Percentiles rank a stretch among this genome's conserved stretches.
These are phyloP conservation scores for Globisporangium perplexum DNA, from an alignment of 352 stramenopile genomes.

Conservation along the genomic window DNA sequence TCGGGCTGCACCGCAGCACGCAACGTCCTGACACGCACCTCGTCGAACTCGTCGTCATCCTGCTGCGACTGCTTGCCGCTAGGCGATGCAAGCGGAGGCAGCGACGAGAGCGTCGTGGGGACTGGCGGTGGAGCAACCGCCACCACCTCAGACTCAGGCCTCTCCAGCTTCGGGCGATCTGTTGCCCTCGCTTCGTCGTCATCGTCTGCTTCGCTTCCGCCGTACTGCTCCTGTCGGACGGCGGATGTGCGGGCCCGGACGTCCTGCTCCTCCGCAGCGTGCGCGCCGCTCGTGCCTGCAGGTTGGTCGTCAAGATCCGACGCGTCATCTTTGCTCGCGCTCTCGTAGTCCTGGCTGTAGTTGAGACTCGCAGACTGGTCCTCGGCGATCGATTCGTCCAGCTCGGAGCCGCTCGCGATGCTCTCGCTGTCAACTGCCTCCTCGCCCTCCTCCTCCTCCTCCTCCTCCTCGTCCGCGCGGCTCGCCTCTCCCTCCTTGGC, in stretches of 20 bases:
- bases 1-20: neutral
- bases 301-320: neutral
- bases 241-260: neutral
- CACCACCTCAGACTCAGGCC: conserved; percentile 3
- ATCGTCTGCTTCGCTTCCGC: conserved; percentile 16
- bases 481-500: conserved; percentile 7
- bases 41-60: conserved; percentile 54
- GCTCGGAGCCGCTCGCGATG: conserved; percentile 44
- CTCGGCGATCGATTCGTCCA: conserved; percentile 45
- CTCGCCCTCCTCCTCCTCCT: conserved; percentile 32
- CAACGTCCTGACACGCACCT: conserved; percentile 17
- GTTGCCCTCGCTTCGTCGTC: conserved; percentile 11
- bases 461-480: conserved; percentile 26
- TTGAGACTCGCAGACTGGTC: conserved; percentile 19
- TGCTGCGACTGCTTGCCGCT: conserved; percentile 3
- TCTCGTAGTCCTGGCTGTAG: conserved; percentile 23
- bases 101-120: conserved; percentile 15
- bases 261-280: conserved; percentile 3
- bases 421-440: conserved; percentile 42
- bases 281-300: neutral
- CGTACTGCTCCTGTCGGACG: conserved; percentile 6
- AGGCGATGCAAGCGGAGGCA: conserved; percentile 14
- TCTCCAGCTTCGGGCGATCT: neutral
- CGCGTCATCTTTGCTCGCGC: conserved; percentile 21
- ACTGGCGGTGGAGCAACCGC: conserved; percentile 20